phyloP scores from a whole-genome alignment of 768 basidiomycete genomes.

The Xerocomellus chrysenteron region DNA sequence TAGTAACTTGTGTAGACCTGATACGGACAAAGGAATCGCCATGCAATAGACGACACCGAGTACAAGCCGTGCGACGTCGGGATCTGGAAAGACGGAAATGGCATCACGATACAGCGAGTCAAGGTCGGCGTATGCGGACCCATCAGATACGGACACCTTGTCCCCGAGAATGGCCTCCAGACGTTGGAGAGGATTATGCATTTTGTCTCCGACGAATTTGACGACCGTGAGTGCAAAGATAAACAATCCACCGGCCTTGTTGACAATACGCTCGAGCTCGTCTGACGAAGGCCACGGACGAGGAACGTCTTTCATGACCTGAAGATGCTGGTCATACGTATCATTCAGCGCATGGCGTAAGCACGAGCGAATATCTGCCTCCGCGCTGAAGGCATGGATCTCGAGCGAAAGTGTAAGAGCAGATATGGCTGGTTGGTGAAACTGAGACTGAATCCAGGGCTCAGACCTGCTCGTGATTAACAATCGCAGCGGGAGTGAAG shows the following conservation, averaged over 20 bases:
- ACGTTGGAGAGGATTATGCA: constrained; percentile 13
- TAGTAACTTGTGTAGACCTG: constrained; percentile 15
- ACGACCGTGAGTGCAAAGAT: constrained; percentile 30
- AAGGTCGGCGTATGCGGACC: constrained; percentile 19
- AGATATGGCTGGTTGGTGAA: constrained; percentile 15
- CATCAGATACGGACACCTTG: background rate
- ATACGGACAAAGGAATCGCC: constrained; percentile 10
- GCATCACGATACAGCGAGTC: constrained; percentile 21
- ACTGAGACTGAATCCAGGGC: constrained; percentile 20
- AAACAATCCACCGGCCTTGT: constrained; percentile 26
- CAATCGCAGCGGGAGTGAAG: constrained; percentile 22
- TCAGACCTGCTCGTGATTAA: constrained; percentile 27
- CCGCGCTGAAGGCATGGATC: constrained; percentile 24
- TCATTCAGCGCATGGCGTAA: constrained; percentile 18
- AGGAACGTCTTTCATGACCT: constrained; percentile 17
- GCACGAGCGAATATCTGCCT: constrained; percentile 25
- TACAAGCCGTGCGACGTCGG: constrained; percentile 15
- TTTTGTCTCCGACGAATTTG: constrained; percentile 23
- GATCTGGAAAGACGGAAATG: constrained; percentile 18
- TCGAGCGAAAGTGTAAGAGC: constrained; percentile 13
- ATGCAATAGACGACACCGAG: constrained; percentile 20
- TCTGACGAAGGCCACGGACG: constrained; percentile 26
- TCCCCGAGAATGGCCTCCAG: constrained; percentile 17
- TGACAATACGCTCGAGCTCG: constrained; percentile 19
- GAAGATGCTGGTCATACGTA: constrained; percentile 18